These are phyloP conservation scores for Amanita pallidorosea DNA, from an alignment of 768 basidiomycete genomes.

Conservation along the genomic window DNA sequence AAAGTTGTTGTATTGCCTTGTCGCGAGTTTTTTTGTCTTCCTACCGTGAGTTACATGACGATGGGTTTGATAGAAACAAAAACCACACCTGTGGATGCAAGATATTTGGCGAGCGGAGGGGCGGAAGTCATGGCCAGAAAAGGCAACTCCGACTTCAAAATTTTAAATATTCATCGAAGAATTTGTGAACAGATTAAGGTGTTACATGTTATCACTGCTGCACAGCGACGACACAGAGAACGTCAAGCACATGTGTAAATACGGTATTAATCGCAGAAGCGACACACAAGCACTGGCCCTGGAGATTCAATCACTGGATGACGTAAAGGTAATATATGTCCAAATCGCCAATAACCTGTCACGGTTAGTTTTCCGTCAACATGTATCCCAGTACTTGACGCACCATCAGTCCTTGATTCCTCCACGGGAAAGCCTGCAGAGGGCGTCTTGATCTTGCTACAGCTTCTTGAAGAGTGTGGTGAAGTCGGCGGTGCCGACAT, in stretches of 20 bases:
- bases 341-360: constrained; percentile 86
- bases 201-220: not conserved
- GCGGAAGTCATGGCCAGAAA: constrained; percentile 22
- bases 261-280: too few species aligned
- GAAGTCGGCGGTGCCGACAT: constrained; percentile 25
- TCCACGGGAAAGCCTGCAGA: constrained; percentile 74
- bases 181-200: too few species aligned
- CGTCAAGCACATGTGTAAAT: too few species aligned
- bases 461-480: constrained; percentile 28
- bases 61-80: constrained; percentile 9
- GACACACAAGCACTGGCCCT: too few species aligned
- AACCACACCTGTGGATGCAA: constrained; percentile 75
- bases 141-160: not conserved
- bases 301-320: too few species aligned
- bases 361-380: constrained; percentile 38
- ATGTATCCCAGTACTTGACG: not conserved
- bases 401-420: constrained; percentile 59
- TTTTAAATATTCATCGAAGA: too few species aligned
- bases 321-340: constrained; percentile 14
- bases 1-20: constrained; percentile 75
- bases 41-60: constrained; percentile 6
- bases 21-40: constrained; percentile 89
- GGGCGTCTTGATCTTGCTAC: constrained; percentile 55
- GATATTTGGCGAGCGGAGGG: constrained; percentile 79
- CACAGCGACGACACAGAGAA: too few species aligned